Evolutionary conservation across 768 basidiomycete species (phyloP).

Genomic region (Russula earlei): DNA sequence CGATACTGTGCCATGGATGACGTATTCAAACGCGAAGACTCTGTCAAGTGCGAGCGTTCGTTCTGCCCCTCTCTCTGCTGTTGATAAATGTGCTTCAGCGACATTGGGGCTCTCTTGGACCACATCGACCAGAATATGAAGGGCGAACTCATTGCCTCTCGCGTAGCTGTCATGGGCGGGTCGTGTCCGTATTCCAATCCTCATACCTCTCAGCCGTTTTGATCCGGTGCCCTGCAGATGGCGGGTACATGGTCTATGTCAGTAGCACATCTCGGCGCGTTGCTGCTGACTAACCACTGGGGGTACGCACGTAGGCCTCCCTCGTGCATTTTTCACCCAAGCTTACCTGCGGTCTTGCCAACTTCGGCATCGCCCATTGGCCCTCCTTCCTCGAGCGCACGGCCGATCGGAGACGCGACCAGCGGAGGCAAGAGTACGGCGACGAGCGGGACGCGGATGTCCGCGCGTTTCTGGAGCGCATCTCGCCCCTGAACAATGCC

Average conservation of each 20-base stretch:
- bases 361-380: conserved; percentile 34
- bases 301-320: conserved; percentile 26
- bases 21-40: conserved; percentile 35
- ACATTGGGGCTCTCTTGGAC: conserved; percentile 32
- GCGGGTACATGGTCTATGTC: conserved; percentile 17
- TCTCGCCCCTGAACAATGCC: conserved; percentile 33
- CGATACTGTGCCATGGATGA: conserved; percentile 33
- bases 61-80: background rate
- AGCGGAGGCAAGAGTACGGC: conserved; percentile 33
- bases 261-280: background rate
- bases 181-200: conserved; percentile 27
- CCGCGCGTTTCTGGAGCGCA: conserved; percentile 30
- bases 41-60: conserved; percentile 29
- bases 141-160: conserved; percentile 28
- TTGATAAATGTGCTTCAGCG: conserved; percentile 22
- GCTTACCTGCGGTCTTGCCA: conserved; percentile 33
- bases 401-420: conserved; percentile 29
- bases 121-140: conserved; percentile 28
- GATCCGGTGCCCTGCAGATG: background rate
- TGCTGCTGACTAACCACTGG: background rate
- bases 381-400: conserved; percentile 36
- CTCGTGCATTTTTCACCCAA: conserved; percentile 34
- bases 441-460: conserved; percentile 32
- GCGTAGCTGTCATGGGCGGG: conserved; percentile 35
- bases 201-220: background rate